Evolutionary conservation across 2,329 filamentous ascomycete genomes (phyloP), one percentile per base, ranked within the genome.

Genomic region (Curvularia sp.): DNA sequence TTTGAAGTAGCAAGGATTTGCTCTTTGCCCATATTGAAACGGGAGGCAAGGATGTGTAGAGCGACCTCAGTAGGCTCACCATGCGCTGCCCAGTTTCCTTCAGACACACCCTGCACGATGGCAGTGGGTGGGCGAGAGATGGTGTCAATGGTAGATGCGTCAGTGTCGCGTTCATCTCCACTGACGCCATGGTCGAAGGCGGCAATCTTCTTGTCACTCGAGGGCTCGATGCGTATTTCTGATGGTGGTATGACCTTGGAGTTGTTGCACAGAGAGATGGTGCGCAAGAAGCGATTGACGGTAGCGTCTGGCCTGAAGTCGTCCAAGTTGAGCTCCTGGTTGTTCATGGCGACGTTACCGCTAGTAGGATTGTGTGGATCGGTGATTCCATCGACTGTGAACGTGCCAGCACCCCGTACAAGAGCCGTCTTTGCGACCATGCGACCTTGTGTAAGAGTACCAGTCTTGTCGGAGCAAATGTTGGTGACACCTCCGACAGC

Each of bases 151-250:
- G 73, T 75, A 3, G 71, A 74, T 8, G 56, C 57, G 57, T 75
- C 73, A 1, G 74, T 75, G 43, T 74, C 71, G 20, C 68, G 70
- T 18, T 72, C 72, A 48, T 73, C 68, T 33, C 72, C 71, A 41
- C 55, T 69, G 18, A 50, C 47, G 35, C 60, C 55, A n/a, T 66
- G 65, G 12, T 73, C 71, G 3, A 63, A 47, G 22, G 44, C 31
- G 77, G 75, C 61, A 78, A 83, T 50, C 79, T 84, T 67, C 81
- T 81, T 63, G 78, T 81, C 26, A 80, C 81, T 57, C 82, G 84
- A 47, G 89, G 80, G 60, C 85, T 77, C 57, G 83, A 52, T 20
- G 18, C 49, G 60, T 3, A 55, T 22, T 4, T 71, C 67, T n/a
- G 59, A 46, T 2, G 64, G 53, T 7, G 71, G 69, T 28, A 69